phyloP scores from a whole-genome alignment of 2,329 filamentous ascomycete genomes.

The Xylaria sp. region DNA sequence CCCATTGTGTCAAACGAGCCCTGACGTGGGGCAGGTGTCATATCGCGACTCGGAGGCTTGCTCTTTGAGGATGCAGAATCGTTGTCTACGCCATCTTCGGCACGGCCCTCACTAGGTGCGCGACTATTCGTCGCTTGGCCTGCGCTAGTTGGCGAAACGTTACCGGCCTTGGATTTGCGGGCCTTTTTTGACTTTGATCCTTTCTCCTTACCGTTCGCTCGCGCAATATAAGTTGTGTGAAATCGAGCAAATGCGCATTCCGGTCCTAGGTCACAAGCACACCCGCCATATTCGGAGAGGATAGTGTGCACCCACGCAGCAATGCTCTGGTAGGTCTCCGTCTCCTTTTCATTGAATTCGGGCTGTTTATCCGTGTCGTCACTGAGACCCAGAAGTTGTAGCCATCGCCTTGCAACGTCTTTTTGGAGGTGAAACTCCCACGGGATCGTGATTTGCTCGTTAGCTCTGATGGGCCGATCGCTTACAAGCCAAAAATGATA shows the following conservation, averaged over 20 bases:
- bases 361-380: slow-evolving; percentile 64
- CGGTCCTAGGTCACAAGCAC: slow-evolving; percentile 74
- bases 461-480: slow-evolving; percentile 75
- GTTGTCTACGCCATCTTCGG: slow-evolving; percentile 65
- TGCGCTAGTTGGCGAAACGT: slow-evolving; percentile 71
- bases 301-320: slow-evolving; percentile 75
- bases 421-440: slow-evolving; percentile 76
- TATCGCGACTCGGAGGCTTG: slow-evolving; percentile 74
- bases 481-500: slow-evolving; percentile 96
- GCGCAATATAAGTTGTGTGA: slow-evolving; percentile 66
- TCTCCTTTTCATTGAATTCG: slow-evolving; percentile 67
- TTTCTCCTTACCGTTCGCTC: slow-evolving; percentile 55
- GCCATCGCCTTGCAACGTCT: slow-evolving; percentile 63
- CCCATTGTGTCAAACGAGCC: slow-evolving; percentile 70
- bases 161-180: slow-evolving; percentile 65
- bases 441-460: slow-evolving; percentile 71
- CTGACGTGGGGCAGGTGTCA: slow-evolving; percentile 68
- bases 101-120: slow-evolving; percentile 70
- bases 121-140: slow-evolving; percentile 72
- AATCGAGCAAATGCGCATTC: slow-evolving; percentile 74
- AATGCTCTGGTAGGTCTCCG: slow-evolving; percentile 68
- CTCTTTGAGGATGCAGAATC: slow-evolving; percentile 69
- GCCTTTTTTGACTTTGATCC: slow-evolving; percentile 60
- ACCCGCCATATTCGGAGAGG: slow-evolving; percentile 81
- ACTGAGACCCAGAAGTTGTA: slow-evolving; percentile 69